These are phyloP conservation scores for Schizochytrium sp. DNA, from an alignment of 108 stramenopile species.

Conservation along the genomic window DNA sequence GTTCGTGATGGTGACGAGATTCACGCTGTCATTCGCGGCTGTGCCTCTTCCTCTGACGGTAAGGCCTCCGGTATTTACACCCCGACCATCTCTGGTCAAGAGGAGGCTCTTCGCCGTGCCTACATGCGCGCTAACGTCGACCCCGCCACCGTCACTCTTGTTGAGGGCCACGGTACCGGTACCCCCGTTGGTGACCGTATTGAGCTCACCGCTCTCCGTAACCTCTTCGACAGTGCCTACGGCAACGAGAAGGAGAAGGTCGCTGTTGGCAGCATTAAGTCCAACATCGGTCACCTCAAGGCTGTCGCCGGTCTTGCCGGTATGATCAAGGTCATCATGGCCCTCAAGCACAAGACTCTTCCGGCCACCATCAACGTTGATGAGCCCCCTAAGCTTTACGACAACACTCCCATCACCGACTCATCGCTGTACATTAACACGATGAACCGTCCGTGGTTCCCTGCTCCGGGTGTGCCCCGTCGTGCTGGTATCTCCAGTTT, in stretches of 20 bases:
- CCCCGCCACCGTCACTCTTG: conserved; percentile 36
- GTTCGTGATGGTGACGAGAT: conserved; percentile 28
- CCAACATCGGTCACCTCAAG: conserved; percentile 10
- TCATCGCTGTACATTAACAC: conserved; percentile 47
- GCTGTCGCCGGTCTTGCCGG: conserved; percentile 39
- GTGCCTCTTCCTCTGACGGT: conserved; percentile 6
- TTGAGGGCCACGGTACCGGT: conserved; percentile 65
- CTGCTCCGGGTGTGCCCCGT: background rate
- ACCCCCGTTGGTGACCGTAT: conserved; percentile 62
- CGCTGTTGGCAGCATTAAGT: background rate
- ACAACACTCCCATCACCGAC: conserved; percentile 42
- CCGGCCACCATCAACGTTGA: conserved; percentile 48
- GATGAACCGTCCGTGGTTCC: conserved; percentile 23
- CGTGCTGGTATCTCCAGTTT: conserved; percentile 49
- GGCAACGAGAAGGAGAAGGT: conserved; percentile 2
- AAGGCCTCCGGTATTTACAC: conserved; percentile 48
- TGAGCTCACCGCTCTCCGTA: conserved; percentile 52
- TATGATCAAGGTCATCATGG: conserved; percentile 49
- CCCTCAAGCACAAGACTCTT: conserved; percentile 34
- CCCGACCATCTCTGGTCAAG: conserved; percentile 50
- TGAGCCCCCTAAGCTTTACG: conserved; percentile 8
- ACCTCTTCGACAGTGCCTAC: conserved; percentile 50
- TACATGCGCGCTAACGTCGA: conserved; percentile 3
- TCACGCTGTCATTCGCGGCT: conserved; percentile 32
- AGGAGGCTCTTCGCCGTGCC: conserved; percentile 52